Evolutionary conservation across 2,329 filamentous ascomycete genomes (phyloP).

Genomic region (Neonectria coccinea): DNA sequence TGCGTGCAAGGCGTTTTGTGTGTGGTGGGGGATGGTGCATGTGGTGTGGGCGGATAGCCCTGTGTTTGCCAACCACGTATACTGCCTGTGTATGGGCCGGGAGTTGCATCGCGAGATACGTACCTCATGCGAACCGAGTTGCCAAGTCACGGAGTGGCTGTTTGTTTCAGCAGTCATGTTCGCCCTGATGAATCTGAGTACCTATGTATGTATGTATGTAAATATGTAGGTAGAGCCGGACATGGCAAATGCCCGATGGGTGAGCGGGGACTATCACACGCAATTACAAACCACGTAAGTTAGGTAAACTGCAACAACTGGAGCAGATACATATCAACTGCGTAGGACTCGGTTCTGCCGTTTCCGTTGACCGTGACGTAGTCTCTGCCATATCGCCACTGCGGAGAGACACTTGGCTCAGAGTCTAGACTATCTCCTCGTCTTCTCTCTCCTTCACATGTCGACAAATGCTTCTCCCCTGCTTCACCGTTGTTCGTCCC

Average conservation of each 20-base stretch:
- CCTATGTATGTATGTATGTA: too few species aligned
- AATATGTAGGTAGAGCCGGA: background rate
- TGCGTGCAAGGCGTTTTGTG: background rate
- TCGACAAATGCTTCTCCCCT: conserved; percentile 3
- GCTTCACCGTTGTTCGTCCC: background rate
- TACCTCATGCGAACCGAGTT: conserved; percentile 7
- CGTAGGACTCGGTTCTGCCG: background rate
- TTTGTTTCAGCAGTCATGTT: background rate
- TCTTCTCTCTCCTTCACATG: conserved; percentile 4
- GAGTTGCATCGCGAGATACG: conserved; percentile 10
- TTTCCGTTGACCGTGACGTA: conserved; percentile 2
- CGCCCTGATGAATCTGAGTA: background rate
- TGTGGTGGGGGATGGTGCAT: conserved; percentile 12
- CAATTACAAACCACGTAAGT: background rate
- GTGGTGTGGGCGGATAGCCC: conserved; percentile 14
- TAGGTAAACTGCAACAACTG: background rate
- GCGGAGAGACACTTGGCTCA: background rate
- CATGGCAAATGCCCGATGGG: background rate
- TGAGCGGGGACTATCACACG: background rate
- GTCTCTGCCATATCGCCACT: background rate
- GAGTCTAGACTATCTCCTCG: background rate
- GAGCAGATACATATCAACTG: background rate
- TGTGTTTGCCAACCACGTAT: conserved; percentile 26
- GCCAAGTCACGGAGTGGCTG: conserved; percentile 1
- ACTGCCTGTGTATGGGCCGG: background rate